Evolutionary conservation across 108 stramenopile species (phyloP).

Genomic region (Seminavis robusta): DNA sequence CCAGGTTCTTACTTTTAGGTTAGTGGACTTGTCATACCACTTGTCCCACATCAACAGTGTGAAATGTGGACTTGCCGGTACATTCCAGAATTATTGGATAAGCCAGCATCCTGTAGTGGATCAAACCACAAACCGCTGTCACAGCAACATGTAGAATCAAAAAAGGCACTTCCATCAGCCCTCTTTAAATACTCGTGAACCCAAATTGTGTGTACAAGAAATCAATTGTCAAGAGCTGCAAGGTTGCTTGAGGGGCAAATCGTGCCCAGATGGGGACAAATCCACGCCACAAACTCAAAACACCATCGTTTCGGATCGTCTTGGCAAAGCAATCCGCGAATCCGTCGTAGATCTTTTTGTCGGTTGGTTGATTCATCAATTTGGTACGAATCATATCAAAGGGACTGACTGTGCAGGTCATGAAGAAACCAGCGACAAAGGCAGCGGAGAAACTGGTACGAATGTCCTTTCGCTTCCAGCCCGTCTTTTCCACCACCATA

Average conservation of each 20-base stretch:
- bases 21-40: no score
- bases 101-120: no score
- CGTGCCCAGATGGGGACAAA: slow-evolving; percentile 82
- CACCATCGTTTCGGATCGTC: slow-evolving; percentile 70
- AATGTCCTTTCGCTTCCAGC: slow-evolving; percentile 75
- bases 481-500: slow-evolving; percentile 59
- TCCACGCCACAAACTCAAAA: slow-evolving; percentile 74
- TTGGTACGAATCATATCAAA: slow-evolving; percentile 49
- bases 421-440: slow-evolving; percentile 88
- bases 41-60: no score
- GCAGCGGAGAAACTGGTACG: slow-evolving; percentile 63
- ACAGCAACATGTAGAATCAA: no score
- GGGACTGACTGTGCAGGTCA: slow-evolving; percentile 84
- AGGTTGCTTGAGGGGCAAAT: slow-evolving; percentile 85
- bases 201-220: slow-evolving; percentile 61
- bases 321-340: slow-evolving; percentile 75
- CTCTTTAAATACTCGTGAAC: slow-evolving; percentile 78
- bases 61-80: no score
- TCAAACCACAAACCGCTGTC: no score
- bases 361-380: slow-evolving; percentile 88
- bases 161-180: no score
- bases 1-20: no score
- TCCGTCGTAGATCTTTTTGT: slow-evolving; percentile 76
- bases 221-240: slow-evolving; percentile 88
- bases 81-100: no score